phyloP scores from a whole-genome alignment of 441 rosid genomes.

The Pelargonium exstipulatum region DNA sequence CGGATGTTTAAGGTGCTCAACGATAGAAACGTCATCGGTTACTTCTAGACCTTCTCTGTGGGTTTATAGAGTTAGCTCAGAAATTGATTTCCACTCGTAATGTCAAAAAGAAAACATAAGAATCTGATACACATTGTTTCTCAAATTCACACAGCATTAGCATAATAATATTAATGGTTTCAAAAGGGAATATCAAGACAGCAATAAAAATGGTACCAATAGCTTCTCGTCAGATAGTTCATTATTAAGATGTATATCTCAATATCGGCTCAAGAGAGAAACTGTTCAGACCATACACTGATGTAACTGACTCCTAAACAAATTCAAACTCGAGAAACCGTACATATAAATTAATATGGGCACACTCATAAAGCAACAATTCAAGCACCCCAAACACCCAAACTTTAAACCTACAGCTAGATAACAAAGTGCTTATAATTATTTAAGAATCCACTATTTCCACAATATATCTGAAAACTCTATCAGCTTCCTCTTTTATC shows the following conservation, averaged over 20 bases:
- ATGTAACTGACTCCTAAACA: no score
- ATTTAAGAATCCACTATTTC: neutral
- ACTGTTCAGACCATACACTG: no score
- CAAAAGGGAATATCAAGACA: neutral
- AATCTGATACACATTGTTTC: neutral
- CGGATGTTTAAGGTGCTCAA: slow-evolving; percentile 83
- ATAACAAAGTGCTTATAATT: neutral
- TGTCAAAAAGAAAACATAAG: neutral
- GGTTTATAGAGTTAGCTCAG: slow-evolving; percentile 9
- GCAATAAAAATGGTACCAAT: neutral
- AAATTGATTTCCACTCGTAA: neutral
- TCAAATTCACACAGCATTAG: neutral
- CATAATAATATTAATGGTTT: neutral
- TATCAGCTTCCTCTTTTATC: neutral
- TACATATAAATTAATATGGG: no score
- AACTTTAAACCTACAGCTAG: neutral
- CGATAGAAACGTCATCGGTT: slow-evolving; percentile 88
- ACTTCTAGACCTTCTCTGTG: slow-evolving; percentile 82
- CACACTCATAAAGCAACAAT: neutral
- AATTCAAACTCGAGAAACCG: no score
- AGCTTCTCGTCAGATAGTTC: no score
- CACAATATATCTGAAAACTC: neutral
- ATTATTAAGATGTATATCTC: no score
- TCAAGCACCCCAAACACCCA: neutral
- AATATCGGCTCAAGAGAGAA: no score